A percentile compares a stretch with the other conserved stretches of the same genome.
These are phyloP conservation scores for Pelargonium australe DNA, from an alignment of 441 rosid species.

Conservation along the genomic window DNA sequence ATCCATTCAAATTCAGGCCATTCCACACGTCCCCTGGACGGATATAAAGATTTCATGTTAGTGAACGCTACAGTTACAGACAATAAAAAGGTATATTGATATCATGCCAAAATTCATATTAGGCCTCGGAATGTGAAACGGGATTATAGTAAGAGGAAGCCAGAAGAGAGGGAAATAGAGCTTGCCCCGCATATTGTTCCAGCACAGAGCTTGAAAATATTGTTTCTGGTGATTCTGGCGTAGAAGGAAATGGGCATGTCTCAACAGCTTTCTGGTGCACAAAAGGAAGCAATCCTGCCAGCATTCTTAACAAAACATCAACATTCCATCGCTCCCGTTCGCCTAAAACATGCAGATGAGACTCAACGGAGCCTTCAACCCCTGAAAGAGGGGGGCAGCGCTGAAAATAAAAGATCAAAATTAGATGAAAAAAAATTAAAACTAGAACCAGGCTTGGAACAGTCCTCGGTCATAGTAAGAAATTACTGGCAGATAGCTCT, in stretches of 20 bases:
- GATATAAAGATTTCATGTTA: conserved; percentile 23
- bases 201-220: conserved; percentile 51
- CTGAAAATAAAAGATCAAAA: conserved; percentile 37
- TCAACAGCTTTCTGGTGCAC: conserved; percentile 62
- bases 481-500: conserved; percentile 14
- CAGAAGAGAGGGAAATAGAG: conserved; percentile 5
- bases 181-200: conserved; percentile 68
- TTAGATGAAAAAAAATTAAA: conserved; percentile 13
- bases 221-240: conserved; percentile 37
- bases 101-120: no score
- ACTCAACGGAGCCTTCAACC: conserved; percentile 90
- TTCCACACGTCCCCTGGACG: conserved; percentile 60
- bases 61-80: not conserved
- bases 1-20: conserved; percentile 95
- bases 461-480: conserved; percentile 11
- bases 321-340: conserved; percentile 93
- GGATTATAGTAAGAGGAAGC: conserved; percentile 14
- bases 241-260: conserved; percentile 76
- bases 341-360: conserved; percentile 79
- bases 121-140: conserved; percentile 5
- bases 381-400: conserved; percentile 92
- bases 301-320: conserved; percentile 84
- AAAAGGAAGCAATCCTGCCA: conserved; percentile 71
- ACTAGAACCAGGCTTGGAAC: conserved; percentile 12
- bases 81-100: not conserved